A percentile compares a stretch with the other conserved stretches of the same genome.
Conservation (phyloP, 2,329 filamentous ascomycete species). For the Zelopaecilomyces penicillatus region DNA sequence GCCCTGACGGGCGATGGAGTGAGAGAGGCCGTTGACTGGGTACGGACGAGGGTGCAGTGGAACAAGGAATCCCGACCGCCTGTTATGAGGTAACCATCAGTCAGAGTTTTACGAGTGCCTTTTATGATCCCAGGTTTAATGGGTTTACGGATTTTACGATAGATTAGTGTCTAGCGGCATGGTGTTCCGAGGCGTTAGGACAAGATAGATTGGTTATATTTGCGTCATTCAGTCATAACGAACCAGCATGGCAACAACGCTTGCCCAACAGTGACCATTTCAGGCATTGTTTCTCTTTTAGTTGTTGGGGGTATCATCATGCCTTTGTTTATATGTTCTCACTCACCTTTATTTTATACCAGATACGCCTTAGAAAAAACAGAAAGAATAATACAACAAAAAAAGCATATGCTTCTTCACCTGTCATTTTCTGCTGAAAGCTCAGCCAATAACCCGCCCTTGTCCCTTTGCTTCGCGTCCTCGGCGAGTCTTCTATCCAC, state of each 20-base stretch:
- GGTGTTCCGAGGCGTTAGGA: slow-evolving; percentile 5
- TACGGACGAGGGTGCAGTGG: slow-evolving; percentile 86
- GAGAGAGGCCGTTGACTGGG: slow-evolving; percentile 92
- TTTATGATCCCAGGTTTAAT: not conserved
- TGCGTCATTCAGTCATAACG: not conserved
- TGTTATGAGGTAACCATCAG: slow-evolving; percentile 65
- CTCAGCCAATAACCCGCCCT: slow-evolving; percentile 71
- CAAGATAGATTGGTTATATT: slow-evolving; percentile 6
- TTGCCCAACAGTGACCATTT: slow-evolving; percentile 2
- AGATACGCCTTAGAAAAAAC: slow-evolving; percentile 3
- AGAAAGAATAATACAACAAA: slow-evolving; percentile 1
- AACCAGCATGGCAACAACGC: not conserved
- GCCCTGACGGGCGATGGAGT: slow-evolving; percentile 86
- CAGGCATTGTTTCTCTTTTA: not conserved
- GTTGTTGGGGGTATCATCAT: slow-evolving; percentile 20
- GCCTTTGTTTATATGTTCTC: slow-evolving; percentile 12
- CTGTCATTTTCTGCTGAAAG: slow-evolving; percentile 77
- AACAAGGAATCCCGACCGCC: slow-evolving; percentile 91
- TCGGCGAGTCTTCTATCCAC: slow-evolving; percentile 67
- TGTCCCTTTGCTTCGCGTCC: slow-evolving; percentile 69
- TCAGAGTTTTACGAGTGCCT: not conserved
- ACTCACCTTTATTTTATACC: slow-evolving; percentile 7
- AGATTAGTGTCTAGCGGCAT: not conserved
- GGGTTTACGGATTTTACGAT: slow-evolving; percentile 1
- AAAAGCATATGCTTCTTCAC: slow-evolving; percentile 11